A percentile compares a stretch with the other conserved stretches of the same genome.
Evolutionary conservation across 2,329 filamentous ascomycete species (phyloP).

Genomic region (Helotiales sp.): DNA sequence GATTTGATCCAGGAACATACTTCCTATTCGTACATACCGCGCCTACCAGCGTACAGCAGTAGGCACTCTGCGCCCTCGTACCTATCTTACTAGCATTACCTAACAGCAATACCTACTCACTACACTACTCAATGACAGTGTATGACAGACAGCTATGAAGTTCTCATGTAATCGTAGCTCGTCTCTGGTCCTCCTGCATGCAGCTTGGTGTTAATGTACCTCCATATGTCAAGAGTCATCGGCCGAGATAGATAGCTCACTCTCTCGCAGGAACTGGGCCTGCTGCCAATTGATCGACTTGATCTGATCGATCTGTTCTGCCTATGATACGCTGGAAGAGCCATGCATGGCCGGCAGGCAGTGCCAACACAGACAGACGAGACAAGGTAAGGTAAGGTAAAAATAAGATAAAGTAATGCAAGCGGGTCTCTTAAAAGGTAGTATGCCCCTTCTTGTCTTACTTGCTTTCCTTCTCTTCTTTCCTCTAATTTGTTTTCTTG

Average conservation of each 20-base stretch:
- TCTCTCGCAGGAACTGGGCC: neutral
- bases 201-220: too few relatives aligned
- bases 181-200: neutral
- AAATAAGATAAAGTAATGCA: conserved; percentile 18
- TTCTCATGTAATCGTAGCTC: conserved; percentile 28
- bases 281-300: too few relatives aligned
- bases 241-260: conserved; percentile 27
- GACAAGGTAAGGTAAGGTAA: neutral
- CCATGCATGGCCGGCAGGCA: conserved; percentile 9
- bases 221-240: conserved; percentile 5
- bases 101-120: conserved; percentile 20
- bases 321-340: neutral
- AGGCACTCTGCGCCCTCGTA: too few relatives aligned
- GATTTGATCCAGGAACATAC: neutral
- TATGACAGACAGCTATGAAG: conserved; percentile 13
- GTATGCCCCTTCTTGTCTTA: neutral
- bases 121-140: too few relatives aligned
- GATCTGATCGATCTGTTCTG: conserved; percentile 10
- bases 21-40: conserved; percentile 20
- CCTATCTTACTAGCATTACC: conserved; percentile 21
- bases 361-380: conserved; percentile 31
- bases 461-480: conserved; percentile 11
- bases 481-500: neutral
- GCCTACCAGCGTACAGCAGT: too few relatives aligned
- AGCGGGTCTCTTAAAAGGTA: neutral